Conservation (phyloP, 148 eudicot genomes). For the Heliamphora exappendiculata region DNA sequence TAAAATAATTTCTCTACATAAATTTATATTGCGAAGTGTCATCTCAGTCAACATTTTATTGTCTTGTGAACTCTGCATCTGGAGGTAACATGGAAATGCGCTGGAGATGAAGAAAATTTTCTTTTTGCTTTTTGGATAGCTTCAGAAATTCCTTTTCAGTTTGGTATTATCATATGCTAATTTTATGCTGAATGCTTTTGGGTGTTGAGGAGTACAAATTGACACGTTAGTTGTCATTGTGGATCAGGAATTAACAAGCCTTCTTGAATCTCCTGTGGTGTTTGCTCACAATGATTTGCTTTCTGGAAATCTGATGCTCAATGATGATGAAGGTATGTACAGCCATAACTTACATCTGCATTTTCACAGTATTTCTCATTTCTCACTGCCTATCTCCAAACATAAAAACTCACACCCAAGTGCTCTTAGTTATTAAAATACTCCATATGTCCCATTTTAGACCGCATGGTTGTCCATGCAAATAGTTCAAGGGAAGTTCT, state of each 20-base stretch:
- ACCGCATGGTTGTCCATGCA: background rate
- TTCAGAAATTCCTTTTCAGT: background rate
- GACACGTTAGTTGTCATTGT: conserved; percentile 21
- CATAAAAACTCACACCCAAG: too few species aligned
- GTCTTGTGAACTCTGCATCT: conserved; percentile 6
- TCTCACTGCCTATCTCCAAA: background rate
- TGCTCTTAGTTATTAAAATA: background rate
- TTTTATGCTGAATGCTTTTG: background rate
- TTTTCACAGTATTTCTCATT: background rate
- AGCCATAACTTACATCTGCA: background rate
- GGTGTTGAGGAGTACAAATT: conserved; percentile 6
- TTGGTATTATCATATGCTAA: background rate
- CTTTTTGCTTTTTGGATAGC: background rate
- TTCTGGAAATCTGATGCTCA: conserved; percentile 90
- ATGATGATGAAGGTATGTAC: conserved; percentile 67
- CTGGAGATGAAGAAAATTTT: background rate
- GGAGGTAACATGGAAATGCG: background rate
- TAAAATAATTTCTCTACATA: background rate
- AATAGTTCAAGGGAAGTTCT: background rate
- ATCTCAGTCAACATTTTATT: background rate
- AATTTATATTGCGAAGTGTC: background rate
- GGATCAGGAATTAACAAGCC: conserved; percentile 63
- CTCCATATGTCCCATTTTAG: background rate
- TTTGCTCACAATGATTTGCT: conserved; percentile 89
- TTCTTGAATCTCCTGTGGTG: conserved; percentile 75